Conservation (phyloP, 768 basidiomycete genomes). For the Mrakia hoshinonis region DNA sequence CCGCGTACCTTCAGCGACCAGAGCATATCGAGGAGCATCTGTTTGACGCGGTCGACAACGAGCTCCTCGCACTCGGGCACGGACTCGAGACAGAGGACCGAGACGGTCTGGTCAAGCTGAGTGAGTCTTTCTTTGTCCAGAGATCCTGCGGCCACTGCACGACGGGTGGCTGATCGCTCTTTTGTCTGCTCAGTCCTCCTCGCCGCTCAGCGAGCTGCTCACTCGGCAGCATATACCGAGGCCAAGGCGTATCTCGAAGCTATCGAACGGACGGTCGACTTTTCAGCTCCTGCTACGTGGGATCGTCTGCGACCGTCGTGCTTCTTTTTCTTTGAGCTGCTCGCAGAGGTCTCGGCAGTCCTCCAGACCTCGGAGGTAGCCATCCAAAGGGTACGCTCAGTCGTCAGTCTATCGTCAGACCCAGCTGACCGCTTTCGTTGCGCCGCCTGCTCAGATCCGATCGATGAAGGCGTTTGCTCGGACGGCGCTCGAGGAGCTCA, state of each 20-base stretch:
- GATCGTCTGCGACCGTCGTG: not conserved
- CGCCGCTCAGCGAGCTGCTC: slow-evolving; percentile 7
- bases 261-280: not conserved
- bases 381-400: not conserved
- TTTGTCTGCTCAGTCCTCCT: not conserved
- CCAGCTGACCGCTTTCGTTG: no score
- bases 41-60: not conserved
- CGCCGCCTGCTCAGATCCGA: no score
- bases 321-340: slow-evolving; percentile 2
- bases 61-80: not conserved
- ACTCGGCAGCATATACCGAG: slow-evolving; percentile 8
- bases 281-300: not conserved
- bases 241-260: slow-evolving; percentile 6
- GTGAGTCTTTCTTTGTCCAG: no score
- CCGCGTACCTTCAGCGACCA: not conserved
- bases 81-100: slow-evolving; percentile 1
- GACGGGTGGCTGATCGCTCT: no score
- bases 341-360: slow-evolving; percentile 10
- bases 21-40: not conserved
- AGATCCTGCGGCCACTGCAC: no score
- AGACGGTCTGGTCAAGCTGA: no score
- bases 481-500: no score
- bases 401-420: no score
- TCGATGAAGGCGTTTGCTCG: no score
- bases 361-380: not conserved